Conservation (phyloP, 2,329 filamentous ascomycete genomes). For the Cytospora mali region DNA sequence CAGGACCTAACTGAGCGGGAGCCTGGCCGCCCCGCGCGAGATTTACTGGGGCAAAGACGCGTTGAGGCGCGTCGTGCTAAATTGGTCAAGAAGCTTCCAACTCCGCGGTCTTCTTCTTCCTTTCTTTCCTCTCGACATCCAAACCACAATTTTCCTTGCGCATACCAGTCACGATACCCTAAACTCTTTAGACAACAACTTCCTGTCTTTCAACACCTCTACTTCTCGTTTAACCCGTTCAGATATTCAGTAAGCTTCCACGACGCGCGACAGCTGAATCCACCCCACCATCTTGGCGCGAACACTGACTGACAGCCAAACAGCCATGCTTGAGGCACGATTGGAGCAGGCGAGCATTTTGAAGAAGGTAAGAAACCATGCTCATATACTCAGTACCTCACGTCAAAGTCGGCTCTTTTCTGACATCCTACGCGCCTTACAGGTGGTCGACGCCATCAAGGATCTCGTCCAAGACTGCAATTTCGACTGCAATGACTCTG, state of each 20-base stretch:
- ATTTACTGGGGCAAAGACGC: conserved; percentile 1
- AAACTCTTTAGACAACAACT: background rate
- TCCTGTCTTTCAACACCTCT: background rate
- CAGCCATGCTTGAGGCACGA: conserved; percentile 90
- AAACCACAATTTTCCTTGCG: conserved; percentile 7
- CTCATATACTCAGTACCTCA: background rate
- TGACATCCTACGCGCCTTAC: conserved; percentile 28
- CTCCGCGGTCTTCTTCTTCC: conserved; percentile 14
- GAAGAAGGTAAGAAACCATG: conserved; percentile 75
- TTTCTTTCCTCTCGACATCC: conserved; percentile 3
- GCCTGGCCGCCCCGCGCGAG: background rate
- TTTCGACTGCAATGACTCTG: conserved; percentile 99
- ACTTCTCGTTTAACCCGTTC: conserved; percentile 14
- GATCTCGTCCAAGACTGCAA: conserved; percentile 99
- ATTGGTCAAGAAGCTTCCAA: conserved; percentile 14
- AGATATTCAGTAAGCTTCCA: conserved; percentile 30
- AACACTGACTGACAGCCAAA: conserved; percentile 41
- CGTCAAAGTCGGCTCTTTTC: conserved; percentile 21
- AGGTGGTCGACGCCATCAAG: conserved; percentile 99
- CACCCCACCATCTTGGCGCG: conserved; percentile 23
- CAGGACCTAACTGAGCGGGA: background rate
- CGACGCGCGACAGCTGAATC: conserved; percentile 5
- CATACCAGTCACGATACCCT: background rate
- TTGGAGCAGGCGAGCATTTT: conserved; percentile 90
- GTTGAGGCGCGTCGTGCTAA: conserved; percentile 18